Base-by-base conservation (phyloP, 2,329 filamentous ascomycete species). In the Nigrospora sphaerica region DNA sequence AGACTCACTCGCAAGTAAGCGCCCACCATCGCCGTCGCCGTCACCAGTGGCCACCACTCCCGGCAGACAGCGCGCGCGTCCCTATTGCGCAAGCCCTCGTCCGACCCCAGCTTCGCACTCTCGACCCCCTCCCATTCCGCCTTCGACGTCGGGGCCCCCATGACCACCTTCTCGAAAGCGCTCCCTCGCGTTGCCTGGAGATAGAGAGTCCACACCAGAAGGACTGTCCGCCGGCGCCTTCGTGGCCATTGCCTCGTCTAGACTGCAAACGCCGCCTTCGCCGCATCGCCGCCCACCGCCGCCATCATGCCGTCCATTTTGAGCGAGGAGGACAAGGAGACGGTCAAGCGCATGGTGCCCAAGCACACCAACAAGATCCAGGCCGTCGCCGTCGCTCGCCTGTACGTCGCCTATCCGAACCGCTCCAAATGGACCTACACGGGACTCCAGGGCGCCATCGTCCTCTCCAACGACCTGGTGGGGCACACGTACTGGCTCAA, bases 401-500 rank as follows among this genome's bases (percentile, higher is more conserved):
- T 98, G 57, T 97, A 96, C 69, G 81, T 97, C 62, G 91, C 92
- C 58, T 87, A 95, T 62, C 93, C 93, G 12, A 81, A 93, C 70
- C 79, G 78, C 52, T 79, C 83, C 52, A 81, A 77, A 90, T 98
- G 93, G 93, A 92, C 83, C 28, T 95, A 92, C 64, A 95, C 92
- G 0, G 93, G 92, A 13, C 70, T 97, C 39, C 93, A 97, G 65
- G 93, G 93, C 45, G 93, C 93, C 43, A 80, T 84, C 33, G 92
- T 96, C 45, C 80, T 98, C 53, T 86, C 89, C 55, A 95, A 97
- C 65, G 93, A 98, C 63, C 71, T 95, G 35, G 90, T 97, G 28
- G 93, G 93, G 54, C 86, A 95, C 66, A 96, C 93, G 1, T 95
- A 91, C 69, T 98, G 92, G 89, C 73, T 98, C 56, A 98, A 98